phyloP scores from a whole-genome alignment of 192 early-diverging fungal genomes.

The Dispira simplex region DNA sequence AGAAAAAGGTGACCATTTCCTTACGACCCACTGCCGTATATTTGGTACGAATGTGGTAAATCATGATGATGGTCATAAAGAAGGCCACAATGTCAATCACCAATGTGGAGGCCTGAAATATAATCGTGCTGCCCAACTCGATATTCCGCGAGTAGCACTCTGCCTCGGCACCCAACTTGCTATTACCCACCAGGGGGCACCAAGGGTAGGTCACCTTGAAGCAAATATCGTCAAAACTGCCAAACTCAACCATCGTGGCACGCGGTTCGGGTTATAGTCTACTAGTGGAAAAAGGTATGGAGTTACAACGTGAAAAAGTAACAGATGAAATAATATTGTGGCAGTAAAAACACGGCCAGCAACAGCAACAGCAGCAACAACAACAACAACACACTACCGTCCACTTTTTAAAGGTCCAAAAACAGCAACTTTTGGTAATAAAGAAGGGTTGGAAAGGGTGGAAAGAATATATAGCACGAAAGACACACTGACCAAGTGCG shows the following conservation, averaged over 20 bases:
- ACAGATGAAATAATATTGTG: too few species aligned
- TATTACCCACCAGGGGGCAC: constrained; percentile 79
- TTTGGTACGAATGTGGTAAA: constrained; percentile 93
- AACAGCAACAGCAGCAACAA: too few species aligned
- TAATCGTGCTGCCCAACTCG: constrained; percentile 61
- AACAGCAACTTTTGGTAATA: too few species aligned
- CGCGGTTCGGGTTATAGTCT: too few species aligned
- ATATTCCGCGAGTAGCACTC: constrained; percentile 93
- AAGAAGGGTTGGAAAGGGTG: too few species aligned
- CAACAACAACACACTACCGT: too few species aligned
- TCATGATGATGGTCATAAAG: constrained; percentile 96
- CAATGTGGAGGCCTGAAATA: constrained; percentile 94
- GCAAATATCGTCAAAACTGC: constrained; percentile 86
- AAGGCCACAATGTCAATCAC: constrained; percentile 88
- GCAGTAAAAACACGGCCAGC: too few species aligned
- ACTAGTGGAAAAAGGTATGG: too few species aligned
- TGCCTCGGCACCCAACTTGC: constrained; percentile 58
- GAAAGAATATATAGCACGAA: too few species aligned
- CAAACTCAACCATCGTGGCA: constrained; percentile 30
- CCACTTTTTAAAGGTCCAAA: too few species aligned
- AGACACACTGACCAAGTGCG: too few species aligned
- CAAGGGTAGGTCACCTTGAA: constrained; percentile 63
- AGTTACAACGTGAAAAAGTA: too few species aligned
- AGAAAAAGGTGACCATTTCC: constrained; percentile 98
- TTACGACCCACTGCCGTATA: constrained; percentile 99